phyloP scores from a whole-genome alignment of 768 basidiomycete genomes.

The Tephrocybe sp. region DNA sequence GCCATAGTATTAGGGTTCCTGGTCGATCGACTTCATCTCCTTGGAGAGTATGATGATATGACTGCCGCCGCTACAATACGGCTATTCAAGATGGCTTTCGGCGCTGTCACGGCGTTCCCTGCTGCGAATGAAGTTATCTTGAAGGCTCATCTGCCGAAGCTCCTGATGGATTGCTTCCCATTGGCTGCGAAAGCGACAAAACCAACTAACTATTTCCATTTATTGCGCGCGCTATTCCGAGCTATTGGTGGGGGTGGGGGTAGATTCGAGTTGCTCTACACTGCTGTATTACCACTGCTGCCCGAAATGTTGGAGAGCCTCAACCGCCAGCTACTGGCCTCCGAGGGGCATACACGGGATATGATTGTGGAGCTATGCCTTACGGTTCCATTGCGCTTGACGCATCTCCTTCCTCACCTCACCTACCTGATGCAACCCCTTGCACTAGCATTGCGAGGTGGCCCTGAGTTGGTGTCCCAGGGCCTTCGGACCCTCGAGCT shows the following conservation, averaged over 20 bases:
- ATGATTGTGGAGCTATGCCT: slow-evolving; percentile 97
- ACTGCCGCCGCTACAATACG: slow-evolving; percentile 84
- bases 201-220: slow-evolving; percentile 89
- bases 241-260: slow-evolving; percentile 92
- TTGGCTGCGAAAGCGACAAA: slow-evolving; percentile 89
- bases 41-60: slow-evolving; percentile 84
- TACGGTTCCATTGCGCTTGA: slow-evolving; percentile 93
- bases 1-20: slow-evolving; percentile 89
- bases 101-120: slow-evolving; percentile 76
- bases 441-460: slow-evolving; percentile 85
- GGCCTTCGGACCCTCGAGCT: slow-evolving; percentile 94
- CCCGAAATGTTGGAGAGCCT: slow-evolving; percentile 97
- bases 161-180: slow-evolving; percentile 96
- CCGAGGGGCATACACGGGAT: slow-evolving; percentile 81
- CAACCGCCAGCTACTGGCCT: slow-evolving; percentile 84
- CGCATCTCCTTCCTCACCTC: slow-evolving; percentile 93
- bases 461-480: slow-evolving; percentile 89
- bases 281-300: slow-evolving; percentile 92
- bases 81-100: slow-evolving; percentile 94
- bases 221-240: slow-evolving; percentile 90
- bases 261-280: slow-evolving; percentile 91
- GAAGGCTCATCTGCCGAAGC: slow-evolving; percentile 87
- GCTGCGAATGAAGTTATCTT: slow-evolving; percentile 84
- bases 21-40: slow-evolving; percentile 73
- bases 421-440: slow-evolving; percentile 96